Evolutionary conservation across 2,329 filamentous ascomycete species (phyloP).

Genomic region (Didymella pinodella): DNA sequence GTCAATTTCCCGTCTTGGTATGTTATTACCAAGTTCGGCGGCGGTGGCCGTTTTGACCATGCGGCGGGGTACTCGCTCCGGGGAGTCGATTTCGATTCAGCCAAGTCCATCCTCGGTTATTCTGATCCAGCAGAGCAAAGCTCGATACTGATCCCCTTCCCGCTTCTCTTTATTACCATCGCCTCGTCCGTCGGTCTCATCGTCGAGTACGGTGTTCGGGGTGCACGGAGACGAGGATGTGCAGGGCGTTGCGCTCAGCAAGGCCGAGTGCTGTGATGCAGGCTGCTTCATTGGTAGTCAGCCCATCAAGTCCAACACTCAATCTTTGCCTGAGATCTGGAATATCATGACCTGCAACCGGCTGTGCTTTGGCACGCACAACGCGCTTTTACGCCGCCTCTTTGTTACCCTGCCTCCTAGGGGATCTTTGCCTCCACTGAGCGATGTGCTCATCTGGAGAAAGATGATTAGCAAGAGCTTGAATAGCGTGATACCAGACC

Average conservation of each 20-base stretch:
- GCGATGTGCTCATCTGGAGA: neutral
- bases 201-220: neutral
- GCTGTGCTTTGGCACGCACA: neutral
- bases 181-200: neutral
- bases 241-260: neutral
- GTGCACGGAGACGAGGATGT: neutral
- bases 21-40: too few species aligned
- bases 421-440: neutral
- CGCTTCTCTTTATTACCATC: neutral
- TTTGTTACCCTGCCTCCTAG: neutral
- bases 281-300: neutral
- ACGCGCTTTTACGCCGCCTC: neutral
- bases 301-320: neutral
- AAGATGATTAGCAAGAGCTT: neutral
- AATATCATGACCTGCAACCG: too few species aligned
- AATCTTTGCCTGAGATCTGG: neutral
- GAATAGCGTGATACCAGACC: neutral
- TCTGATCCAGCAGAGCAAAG: constrained; percentile 7
- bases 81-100: neutral
- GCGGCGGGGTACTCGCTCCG: too few species aligned
- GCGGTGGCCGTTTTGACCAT: too few species aligned
- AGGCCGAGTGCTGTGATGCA: neutral
- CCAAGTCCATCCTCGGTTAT: constrained; percentile 4
- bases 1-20: too few species aligned
- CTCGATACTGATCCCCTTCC: constrained; percentile 6